phyloP scores from a whole-genome alignment of 1,284 basidiomycete species.

The Megacollybia platyphylla region DNA sequence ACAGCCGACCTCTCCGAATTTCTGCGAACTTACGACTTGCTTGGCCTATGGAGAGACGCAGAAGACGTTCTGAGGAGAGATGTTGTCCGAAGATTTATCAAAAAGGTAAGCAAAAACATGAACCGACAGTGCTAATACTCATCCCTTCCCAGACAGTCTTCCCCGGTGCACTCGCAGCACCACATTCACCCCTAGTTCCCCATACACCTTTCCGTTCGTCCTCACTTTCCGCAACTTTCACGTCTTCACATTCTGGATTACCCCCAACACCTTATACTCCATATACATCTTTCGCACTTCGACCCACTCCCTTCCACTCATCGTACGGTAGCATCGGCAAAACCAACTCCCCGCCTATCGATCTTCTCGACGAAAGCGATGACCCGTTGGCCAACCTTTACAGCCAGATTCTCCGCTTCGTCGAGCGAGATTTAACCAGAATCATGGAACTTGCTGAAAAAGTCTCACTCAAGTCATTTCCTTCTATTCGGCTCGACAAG shows the following conservation, averaged over 20 bases:
- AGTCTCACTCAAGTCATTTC: slow-evolving; percentile 34
- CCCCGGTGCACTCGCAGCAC: slow-evolving; percentile 49
- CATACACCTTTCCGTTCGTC: slow-evolving; percentile 47
- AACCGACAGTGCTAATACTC: slow-evolving; percentile 2
- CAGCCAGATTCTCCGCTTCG: slow-evolving; percentile 73
- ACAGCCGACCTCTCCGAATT: slow-evolving; percentile 64
- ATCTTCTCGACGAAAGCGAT: slow-evolving; percentile 49
- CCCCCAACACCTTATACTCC: slow-evolving; percentile 61
- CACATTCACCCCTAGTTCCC: slow-evolving; percentile 64
- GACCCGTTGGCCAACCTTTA: slow-evolving; percentile 64
- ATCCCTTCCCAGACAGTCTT: slow-evolving; percentile 46
- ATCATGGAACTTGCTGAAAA: slow-evolving; percentile 72
- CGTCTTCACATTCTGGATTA: slow-evolving; percentile 15
- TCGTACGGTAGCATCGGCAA: slow-evolving; percentile 18
- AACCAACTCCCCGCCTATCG: slow-evolving; percentile 22
- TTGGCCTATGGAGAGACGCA: slow-evolving; percentile 75
- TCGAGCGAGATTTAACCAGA: slow-evolving; percentile 55
- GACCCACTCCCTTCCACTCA: slow-evolving; percentile 37
- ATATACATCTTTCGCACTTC: slow-evolving; percentile 61
- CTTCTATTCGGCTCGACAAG: slow-evolving; percentile 12
- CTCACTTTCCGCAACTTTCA: slow-evolving; percentile 10
- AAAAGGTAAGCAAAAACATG: slow-evolving; percentile 37
- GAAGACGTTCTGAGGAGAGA: slow-evolving; percentile 71
- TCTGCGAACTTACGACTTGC: slow-evolving; percentile 69
- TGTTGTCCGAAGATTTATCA: slow-evolving; percentile 63